A percentile compares a stretch with the other conserved stretches of the same genome.
phyloP scores from a whole-genome alignment of 768 basidiomycete genomes.

The Xanthoconium stramineum region DNA sequence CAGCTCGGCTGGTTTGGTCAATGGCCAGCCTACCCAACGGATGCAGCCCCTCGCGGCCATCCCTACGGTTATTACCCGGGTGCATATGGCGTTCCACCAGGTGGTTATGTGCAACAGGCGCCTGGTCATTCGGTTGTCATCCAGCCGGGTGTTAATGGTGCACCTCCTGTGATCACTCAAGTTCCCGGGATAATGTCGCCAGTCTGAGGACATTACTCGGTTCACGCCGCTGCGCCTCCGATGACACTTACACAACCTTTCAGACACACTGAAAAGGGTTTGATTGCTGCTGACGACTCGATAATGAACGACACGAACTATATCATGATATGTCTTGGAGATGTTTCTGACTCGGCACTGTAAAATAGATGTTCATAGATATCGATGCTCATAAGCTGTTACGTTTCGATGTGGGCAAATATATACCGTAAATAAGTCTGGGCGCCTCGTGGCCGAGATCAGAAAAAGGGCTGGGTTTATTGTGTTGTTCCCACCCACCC shows the following conservation, averaged over 20 bases:
- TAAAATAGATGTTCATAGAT: constrained; percentile 3
- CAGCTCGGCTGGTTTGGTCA: constrained; percentile 80
- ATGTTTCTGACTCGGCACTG: constrained; percentile 8
- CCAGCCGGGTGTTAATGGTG: constrained; percentile 62
- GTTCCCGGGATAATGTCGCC: constrained; percentile 39
- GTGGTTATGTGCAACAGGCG: constrained; percentile 43
- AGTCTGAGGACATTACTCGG: constrained; percentile 9
- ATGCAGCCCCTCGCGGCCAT: constrained; percentile 21
- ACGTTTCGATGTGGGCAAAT: constrained; percentile 10
- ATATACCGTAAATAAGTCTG: constrained; percentile 12
- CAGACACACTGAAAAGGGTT: not conserved
- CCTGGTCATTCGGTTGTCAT: constrained; percentile 67
- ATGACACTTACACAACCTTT: not conserved
- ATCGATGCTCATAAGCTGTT: constrained; percentile 2
- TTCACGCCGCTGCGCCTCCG: not conserved
- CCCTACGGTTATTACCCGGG: constrained; percentile 31
- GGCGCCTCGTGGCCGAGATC: constrained; percentile 28
- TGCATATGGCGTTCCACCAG: constrained; percentile 15
- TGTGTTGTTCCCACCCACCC: constrained; percentile 27
- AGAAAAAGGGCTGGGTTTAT: constrained; percentile 19
- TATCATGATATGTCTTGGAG: not conserved
- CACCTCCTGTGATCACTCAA: constrained; percentile 58
- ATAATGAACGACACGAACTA: constrained; percentile 8
- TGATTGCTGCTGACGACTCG: constrained; percentile 10
- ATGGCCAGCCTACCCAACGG: constrained; percentile 52